phyloP scores from a whole-genome alignment of 2,329 filamentous ascomycete species.

The Botrytis sinoallii region DNA sequence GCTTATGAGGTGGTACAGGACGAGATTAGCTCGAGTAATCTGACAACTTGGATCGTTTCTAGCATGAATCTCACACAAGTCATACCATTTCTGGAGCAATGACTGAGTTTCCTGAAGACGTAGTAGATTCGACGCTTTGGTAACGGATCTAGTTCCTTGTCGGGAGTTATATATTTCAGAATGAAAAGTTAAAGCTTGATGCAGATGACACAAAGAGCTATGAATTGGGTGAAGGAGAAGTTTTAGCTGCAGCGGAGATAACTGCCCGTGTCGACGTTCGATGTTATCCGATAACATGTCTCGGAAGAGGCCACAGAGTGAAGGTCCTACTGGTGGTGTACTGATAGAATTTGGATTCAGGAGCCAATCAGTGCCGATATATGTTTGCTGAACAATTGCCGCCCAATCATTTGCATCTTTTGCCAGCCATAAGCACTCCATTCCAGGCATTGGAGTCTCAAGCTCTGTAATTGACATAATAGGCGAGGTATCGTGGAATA shows the following conservation, averaged over 20 bases:
- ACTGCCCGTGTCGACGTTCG: conserved; percentile 43
- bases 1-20: conserved; percentile 68
- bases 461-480: conserved; percentile 65
- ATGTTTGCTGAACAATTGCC: conserved; percentile 55
- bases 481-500: conserved; percentile 62
- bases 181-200: conserved; percentile 64
- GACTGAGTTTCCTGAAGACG: conserved; percentile 63
- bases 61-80: conserved; percentile 55
- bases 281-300: conserved; percentile 65
- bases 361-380: conserved; percentile 48
- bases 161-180: conserved; percentile 51
- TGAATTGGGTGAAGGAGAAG: conserved; percentile 67
- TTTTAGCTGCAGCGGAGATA: conserved; percentile 58
- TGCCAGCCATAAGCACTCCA: conserved; percentile 62
- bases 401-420: conserved; percentile 58
- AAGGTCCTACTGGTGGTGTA: conserved; percentile 52
- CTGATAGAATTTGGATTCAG: conserved; percentile 37
- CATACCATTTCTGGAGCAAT: conserved; percentile 64
- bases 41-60: conserved; percentile 56
- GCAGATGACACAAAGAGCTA: conserved; percentile 60
- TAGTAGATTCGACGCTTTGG: conserved; percentile 56
- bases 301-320: conserved; percentile 63
- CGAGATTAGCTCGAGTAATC: conserved; percentile 61
- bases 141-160: conserved; percentile 47
- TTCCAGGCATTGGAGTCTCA: conserved; percentile 58